phyloP scores from a whole-genome alignment of 176 grass and related monocot species.

The Pontederia paniculata region DNA sequence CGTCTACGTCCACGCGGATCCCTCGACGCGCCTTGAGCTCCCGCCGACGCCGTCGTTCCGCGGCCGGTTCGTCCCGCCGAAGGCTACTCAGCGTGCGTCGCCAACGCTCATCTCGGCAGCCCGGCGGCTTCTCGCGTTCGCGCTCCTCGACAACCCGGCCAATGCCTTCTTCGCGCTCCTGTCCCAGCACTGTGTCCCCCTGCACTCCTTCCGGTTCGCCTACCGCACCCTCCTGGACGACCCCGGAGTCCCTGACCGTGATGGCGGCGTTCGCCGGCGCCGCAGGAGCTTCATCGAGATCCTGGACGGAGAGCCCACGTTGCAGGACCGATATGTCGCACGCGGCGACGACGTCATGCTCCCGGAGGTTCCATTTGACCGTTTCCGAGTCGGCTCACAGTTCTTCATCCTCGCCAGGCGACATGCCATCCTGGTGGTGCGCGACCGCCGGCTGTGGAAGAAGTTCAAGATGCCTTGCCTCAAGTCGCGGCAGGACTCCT shows the following conservation, averaged over 20 bases:
- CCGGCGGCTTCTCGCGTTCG: constrained; percentile 67
- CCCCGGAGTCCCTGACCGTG: background rate
- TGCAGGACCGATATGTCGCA: constrained; percentile 61
- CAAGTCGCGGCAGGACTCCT: constrained; percentile 33
- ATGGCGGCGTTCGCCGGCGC: background rate
- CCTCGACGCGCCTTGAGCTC: constrained; percentile 11
- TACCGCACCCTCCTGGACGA: constrained; percentile 40
- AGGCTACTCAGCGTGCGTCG: constrained; percentile 63
- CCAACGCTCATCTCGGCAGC: constrained; percentile 83
- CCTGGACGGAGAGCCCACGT: constrained; percentile 47
- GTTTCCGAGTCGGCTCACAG: constrained; percentile 74
- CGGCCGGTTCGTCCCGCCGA: constrained; percentile 40
- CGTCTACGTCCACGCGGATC: constrained; percentile 82
- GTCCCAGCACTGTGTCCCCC: constrained; percentile 75
- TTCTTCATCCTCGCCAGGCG: constrained; percentile 65
- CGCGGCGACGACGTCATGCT: constrained; percentile 68
- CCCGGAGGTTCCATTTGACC: constrained; percentile 67
- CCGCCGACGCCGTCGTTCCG: constrained; percentile 39
- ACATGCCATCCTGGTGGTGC: constrained; percentile 68
- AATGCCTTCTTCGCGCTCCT: constrained; percentile 79
- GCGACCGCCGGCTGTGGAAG: constrained; percentile 77
- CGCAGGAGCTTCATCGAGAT: constrained; percentile 94
- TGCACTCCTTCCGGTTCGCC: constrained; percentile 42
- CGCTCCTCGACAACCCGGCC: constrained; percentile 59
- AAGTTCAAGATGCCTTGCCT: constrained; percentile 81